These are phyloP conservation scores for Anthostomella pinea DNA, from an alignment of 2,329 filamentous ascomycete genomes.

Conservation along the genomic window DNA sequence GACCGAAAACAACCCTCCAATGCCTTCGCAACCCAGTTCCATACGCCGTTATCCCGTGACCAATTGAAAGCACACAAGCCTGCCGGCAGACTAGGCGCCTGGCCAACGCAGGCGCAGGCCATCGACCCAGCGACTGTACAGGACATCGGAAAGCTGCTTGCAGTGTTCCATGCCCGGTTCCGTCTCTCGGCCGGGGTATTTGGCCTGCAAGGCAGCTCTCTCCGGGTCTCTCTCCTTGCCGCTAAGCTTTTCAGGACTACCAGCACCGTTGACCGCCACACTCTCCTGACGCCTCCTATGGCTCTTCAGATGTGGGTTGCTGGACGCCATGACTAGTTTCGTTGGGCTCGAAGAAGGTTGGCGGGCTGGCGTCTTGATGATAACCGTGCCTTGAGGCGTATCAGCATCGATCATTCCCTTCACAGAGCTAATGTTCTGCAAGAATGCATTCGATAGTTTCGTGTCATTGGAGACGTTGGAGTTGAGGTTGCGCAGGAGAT, in stretches of 20 bases:
- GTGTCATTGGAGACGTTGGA: conserved; percentile 68
- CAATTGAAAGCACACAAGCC: too few species aligned
- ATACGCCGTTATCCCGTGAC: too few species aligned
- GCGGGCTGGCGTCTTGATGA: conserved; percentile 45
- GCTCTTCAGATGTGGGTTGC: conserved; percentile 81
- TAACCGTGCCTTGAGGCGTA: conserved; percentile 53
- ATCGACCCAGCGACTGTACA: conserved; percentile 88
- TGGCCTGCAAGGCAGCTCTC: conserved; percentile 47
- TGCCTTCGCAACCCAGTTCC: too few species aligned
- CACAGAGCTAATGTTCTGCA: conserved; percentile 35
- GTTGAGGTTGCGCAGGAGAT: conserved; percentile 75
- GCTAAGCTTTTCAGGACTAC: conserved; percentile 26
- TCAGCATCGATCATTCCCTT: conserved; percentile 33
- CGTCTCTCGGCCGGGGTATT: conserved; percentile 53
- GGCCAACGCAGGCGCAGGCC: conserved; percentile 73
- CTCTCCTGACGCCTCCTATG: conserved; percentile 64
- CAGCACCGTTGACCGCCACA: conserved; percentile 27
- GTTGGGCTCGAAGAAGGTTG: conserved; percentile 38
- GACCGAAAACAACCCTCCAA: too few species aligned
- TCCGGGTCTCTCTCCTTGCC: conserved; percentile 45
- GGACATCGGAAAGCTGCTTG: conserved; percentile 81
- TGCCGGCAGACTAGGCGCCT: conserved; percentile 30
- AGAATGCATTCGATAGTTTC: conserved; percentile 56
- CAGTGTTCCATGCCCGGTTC: conserved; percentile 85
- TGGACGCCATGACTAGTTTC: conserved; percentile 75